phyloP scores from a whole-genome alignment of 257 asterid species.

The Solanum sitiens region DNA sequence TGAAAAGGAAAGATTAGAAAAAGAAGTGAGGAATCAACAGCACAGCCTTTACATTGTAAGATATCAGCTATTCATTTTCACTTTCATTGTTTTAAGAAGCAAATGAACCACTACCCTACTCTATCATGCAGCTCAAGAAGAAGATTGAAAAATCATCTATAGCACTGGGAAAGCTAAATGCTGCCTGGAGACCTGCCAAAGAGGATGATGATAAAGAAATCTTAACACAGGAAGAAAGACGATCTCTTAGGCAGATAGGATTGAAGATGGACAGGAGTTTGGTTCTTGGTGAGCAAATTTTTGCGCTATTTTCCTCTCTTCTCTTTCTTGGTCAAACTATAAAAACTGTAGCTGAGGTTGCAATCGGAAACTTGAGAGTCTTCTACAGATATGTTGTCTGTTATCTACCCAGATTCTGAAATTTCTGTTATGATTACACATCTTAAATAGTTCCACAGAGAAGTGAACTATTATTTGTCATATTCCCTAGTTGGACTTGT shows the following conservation, averaged over 20 bases:
- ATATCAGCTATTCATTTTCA: constrained; percentile 4
- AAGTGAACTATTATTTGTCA: not conserved
- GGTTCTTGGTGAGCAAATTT: constrained; percentile 61
- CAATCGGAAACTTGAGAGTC: not conserved
- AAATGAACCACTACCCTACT: constrained; percentile 3
- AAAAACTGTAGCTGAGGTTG: not conserved
- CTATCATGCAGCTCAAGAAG: constrained; percentile 54
- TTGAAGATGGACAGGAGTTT: constrained; percentile 48
- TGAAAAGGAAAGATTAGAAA: constrained; percentile 51
- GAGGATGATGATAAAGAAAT: constrained; percentile 55
- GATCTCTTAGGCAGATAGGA: constrained; percentile 55
- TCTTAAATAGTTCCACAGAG: not conserved
- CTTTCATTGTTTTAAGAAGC: constrained; percentile 5
- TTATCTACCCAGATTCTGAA: not conserved
- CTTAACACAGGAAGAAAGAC: constrained; percentile 71
- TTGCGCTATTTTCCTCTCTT: not conserved
- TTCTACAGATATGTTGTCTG: not conserved
- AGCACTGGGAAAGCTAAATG: constrained; percentile 39
- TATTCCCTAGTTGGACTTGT: not conserved
- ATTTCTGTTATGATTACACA: not conserved
- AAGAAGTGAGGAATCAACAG: constrained; percentile 58
- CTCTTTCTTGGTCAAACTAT: not conserved
- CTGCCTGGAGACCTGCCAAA: constrained; percentile 34
- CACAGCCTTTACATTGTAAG: constrained; percentile 45
- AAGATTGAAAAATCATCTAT: constrained; percentile 55